Evolutionary conservation across 805 yeast genomes (phyloP).

Genomic region (Candida tammaniensis): DNA sequence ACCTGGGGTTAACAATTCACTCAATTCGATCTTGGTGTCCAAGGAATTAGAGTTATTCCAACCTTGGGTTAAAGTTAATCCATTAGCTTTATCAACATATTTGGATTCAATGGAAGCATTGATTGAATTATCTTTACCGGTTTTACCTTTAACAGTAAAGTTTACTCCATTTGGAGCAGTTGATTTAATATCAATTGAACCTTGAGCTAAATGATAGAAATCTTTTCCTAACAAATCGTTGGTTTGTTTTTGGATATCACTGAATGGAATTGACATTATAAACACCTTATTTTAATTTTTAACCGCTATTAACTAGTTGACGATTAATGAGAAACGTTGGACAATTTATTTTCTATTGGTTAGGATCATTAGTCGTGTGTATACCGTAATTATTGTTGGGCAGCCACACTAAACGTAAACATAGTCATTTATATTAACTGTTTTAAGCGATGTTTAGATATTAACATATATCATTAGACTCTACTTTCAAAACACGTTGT

Average conservation of each 20-base stretch:
- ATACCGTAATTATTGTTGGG: no score
- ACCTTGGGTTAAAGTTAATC: slow-evolving; percentile 93
- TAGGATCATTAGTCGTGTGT: no score
- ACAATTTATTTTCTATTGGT: no score
- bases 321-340: no score
- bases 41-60: slow-evolving; percentile 94
- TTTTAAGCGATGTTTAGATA: no score
- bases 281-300: no score
- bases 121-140: slow-evolving; percentile 74
- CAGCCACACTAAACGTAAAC: no score
- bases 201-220: slow-evolving; percentile 89
- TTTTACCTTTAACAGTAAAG: slow-evolving; percentile 91
- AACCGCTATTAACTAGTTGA: no score
- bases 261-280: slow-evolving; percentile 71
- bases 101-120: slow-evolving; percentile 89
- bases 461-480: no score
- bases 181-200: slow-evolving; percentile 85
- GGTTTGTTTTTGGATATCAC: slow-evolving; percentile 89
- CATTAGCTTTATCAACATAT: slow-evolving; percentile 88
- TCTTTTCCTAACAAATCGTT: slow-evolving; percentile 88
- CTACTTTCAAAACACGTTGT: no score
- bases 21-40: slow-evolving; percentile 89
- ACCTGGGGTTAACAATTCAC: slow-evolving; percentile 91
- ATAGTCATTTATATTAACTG: no score
- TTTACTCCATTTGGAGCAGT: slow-evolving; percentile 95